Percentiles rank a stretch among this genome's conserved stretches.
phyloP scores from a whole-genome alignment of 768 basidiomycete genomes.

The Termitomyces sp. region DNA sequence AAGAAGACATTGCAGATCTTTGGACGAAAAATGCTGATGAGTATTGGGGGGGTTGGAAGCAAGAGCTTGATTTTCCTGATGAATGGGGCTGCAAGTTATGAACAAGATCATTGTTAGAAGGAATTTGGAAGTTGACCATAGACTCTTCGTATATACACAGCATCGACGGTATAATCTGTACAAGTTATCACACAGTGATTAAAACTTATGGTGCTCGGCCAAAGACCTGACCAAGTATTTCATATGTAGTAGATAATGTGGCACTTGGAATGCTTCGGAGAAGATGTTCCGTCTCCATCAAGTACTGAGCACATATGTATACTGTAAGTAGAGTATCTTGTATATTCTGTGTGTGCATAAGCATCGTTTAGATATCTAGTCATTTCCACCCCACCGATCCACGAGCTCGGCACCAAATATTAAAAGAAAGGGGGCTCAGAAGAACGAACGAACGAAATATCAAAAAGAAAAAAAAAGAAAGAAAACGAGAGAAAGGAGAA shows the following conservation, averaged over 20 bases:
- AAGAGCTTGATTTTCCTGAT: too few relatives aligned
- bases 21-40: too few relatives aligned
- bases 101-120: too few relatives aligned
- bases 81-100: too few relatives aligned
- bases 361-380: not conserved
- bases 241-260: not conserved
- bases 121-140: too few relatives aligned
- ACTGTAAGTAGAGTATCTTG: not conserved
- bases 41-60: too few relatives aligned
- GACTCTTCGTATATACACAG: too few relatives aligned
- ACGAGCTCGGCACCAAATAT: not conserved
- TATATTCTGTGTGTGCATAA: not conserved
- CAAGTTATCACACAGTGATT: too few relatives aligned
- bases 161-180: too few relatives aligned
- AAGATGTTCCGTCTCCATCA: not conserved
- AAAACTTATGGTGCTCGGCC: too few relatives aligned
- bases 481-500: not conserved
- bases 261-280: not conserved
- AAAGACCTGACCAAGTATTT: too few relatives aligned
- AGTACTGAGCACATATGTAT: not conserved
- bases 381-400: not conserved
- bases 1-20: too few relatives aligned
- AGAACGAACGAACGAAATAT: not conserved
- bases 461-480: not conserved
- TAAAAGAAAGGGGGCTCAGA: not conserved